phyloP scores from a whole-genome alignment of 805 yeast species.

The Saccharomycopsis capsularis region DNA sequence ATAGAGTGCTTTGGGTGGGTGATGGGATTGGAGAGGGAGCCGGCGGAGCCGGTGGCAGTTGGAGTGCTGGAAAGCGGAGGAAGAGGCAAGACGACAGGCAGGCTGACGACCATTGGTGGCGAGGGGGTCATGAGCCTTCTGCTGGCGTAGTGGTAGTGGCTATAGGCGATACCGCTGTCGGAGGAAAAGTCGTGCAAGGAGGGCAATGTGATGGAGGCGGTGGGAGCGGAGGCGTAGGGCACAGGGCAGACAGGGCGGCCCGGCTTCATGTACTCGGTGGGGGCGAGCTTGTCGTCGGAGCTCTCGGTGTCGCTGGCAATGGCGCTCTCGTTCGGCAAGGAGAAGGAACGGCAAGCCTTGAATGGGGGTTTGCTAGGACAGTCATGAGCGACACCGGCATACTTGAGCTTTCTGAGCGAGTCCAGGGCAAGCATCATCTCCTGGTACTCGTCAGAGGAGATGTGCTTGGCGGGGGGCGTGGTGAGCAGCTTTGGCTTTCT shows the following conservation, averaged over 20 bases:
- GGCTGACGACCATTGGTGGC: conserved; percentile 4
- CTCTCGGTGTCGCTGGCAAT: conserved; percentile 5
- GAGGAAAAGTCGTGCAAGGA: too few relatives aligned
- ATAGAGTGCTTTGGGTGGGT: too few relatives aligned
- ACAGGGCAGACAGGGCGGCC: too few relatives aligned
- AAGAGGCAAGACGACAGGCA: neutral
- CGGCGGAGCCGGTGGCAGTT: neutral
- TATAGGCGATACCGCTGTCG: too few relatives aligned
- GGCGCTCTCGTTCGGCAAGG: conserved; percentile 14
- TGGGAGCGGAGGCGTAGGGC: neutral
- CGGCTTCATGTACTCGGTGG: too few relatives aligned
- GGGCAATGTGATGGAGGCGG: neutral
- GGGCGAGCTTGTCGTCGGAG: too few relatives aligned
- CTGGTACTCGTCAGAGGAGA: conserved; percentile 12
- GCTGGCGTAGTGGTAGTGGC: neutral
- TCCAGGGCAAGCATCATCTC: conserved; percentile 16
- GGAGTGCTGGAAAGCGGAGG: too few relatives aligned
- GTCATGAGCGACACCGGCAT: neutral
- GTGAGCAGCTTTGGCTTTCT: neutral
- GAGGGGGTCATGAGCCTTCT: conserved; percentile 8
- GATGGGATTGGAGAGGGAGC: neutral
- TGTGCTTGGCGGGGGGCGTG: neutral
- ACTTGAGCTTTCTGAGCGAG: conserved; percentile 13
- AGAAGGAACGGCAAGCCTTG: neutral
- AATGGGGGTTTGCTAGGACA: too few relatives aligned